A percentile compares a stretch with the other conserved stretches of the same genome.
phyloP scores from a whole-genome alignment of 73 alveolate genomes.

The Uronychia setigera region DNA sequence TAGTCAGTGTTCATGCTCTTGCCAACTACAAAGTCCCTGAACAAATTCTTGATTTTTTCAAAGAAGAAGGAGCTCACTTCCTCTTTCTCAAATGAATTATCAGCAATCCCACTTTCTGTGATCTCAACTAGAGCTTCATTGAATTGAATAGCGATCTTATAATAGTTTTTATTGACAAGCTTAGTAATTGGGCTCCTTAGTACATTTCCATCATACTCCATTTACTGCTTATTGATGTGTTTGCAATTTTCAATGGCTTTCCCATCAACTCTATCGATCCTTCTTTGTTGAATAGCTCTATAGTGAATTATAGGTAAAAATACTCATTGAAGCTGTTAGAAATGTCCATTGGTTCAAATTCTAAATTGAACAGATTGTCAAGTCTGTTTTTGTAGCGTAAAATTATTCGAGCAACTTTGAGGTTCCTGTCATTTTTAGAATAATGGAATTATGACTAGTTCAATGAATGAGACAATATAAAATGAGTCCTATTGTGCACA shows the following conservation, averaged over 20 bases:
- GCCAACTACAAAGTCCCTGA: slow-evolving; percentile 42
- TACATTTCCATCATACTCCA: slow-evolving; percentile 32
- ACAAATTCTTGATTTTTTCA: slow-evolving; percentile 14
- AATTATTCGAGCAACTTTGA: slow-evolving; percentile 38
- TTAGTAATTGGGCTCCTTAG: slow-evolving; percentile 21
- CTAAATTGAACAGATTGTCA: slow-evolving; percentile 27
- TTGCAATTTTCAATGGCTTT: not conserved
- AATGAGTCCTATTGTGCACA: slow-evolving; percentile 34
- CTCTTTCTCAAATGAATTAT: not conserved
- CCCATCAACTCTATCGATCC: not conserved
- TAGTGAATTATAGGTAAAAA: not conserved
- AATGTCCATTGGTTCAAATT: slow-evolving; percentile 23
- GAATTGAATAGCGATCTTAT: slow-evolving; percentile 19
- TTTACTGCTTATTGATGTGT: slow-evolving; percentile 8
- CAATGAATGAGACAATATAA: slow-evolving; percentile 15
- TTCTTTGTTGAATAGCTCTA: not conserved
- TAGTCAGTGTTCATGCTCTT: not conserved
- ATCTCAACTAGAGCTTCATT: slow-evolving; percentile 14
- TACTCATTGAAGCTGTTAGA: not conserved
- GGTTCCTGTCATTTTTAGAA: slow-evolving; percentile 26
- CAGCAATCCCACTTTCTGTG: slow-evolving; percentile 23
- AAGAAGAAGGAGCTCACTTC: not conserved
- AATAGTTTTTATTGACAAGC: slow-evolving; percentile 10
- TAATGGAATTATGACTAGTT: not conserved
- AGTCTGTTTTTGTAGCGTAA: slow-evolving; percentile 45